phyloP scores from a whole-genome alignment of 768 basidiomycete genomes.

The Suillus luteus region DNA sequence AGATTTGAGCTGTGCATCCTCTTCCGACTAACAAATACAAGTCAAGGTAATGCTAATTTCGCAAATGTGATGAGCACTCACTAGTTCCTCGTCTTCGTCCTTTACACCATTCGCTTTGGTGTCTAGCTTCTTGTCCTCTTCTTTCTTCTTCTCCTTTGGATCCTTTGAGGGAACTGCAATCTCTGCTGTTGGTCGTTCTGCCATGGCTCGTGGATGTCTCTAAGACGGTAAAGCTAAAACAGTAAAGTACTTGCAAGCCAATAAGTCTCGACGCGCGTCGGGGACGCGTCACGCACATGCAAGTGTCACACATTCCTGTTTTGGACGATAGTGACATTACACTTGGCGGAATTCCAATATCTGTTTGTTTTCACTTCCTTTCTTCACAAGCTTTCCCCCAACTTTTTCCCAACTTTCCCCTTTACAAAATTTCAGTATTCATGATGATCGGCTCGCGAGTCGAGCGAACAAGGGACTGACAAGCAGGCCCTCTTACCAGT shows the following conservation, averaged over 20 bases:
- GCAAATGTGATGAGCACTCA: constrained; percentile 42
- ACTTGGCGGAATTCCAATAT: neutral
- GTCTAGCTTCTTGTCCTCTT: constrained; percentile 40
- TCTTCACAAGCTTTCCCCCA: too few species aligned
- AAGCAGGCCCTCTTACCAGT: constrained; percentile 1
- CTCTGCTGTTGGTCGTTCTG: constrained; percentile 57
- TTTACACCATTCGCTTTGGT: constrained; percentile 58
- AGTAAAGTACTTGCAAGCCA: constrained; percentile 31
- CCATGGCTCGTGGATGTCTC: constrained; percentile 41
- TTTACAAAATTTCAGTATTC: neutral
- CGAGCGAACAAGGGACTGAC: constrained; percentile 11
- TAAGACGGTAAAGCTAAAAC: constrained; percentile 25
- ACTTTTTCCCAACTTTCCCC: neutral
- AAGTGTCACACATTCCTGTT: neutral
- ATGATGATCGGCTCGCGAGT: neutral
- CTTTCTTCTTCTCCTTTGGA: constrained; percentile 66
- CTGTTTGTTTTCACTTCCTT: neutral
- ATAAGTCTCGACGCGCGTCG: constrained; percentile 9
- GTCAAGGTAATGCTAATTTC: constrained; percentile 15
- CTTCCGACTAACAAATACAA: constrained; percentile 70
- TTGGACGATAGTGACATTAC: neutral
- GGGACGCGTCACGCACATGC: constrained; percentile 5
- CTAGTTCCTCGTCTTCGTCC: constrained; percentile 71
- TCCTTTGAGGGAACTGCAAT: constrained; percentile 73
- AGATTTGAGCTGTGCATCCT: constrained; percentile 89